Conservation (phyloP, 2,329 filamentous ascomycete genomes). For the Penicillium vulpinum region DNA sequence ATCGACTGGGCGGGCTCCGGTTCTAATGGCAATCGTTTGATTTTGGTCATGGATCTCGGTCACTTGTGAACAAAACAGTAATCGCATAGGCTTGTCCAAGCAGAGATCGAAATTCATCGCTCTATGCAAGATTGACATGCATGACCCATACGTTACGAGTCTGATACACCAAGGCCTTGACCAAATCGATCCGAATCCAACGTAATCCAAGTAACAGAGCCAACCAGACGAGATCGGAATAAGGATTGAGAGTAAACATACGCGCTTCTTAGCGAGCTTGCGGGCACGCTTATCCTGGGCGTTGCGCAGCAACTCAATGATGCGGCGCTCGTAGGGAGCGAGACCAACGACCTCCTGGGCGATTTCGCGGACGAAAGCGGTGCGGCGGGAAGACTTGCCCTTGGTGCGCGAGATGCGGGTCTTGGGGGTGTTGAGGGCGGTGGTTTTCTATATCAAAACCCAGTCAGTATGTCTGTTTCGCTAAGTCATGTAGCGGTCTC, state of each 20-base stretch:
- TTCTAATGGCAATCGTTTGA: not conserved
- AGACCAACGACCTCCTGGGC: slow-evolving; percentile 98
- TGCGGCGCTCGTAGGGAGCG: slow-evolving; percentile 94
- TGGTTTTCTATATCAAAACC: slow-evolving; percentile 70
- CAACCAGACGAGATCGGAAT: not conserved
- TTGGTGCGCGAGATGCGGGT: slow-evolving; percentile 81
- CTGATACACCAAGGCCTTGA: not conserved
- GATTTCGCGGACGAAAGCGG: slow-evolving; percentile 93
- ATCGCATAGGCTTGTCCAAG: not conserved
- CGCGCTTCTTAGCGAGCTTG: slow-evolving; percentile 99
- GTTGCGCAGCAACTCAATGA: slow-evolving; percentile 99
- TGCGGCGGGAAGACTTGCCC: slow-evolving; percentile 95
- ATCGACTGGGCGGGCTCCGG: not conserved
- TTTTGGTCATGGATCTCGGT: not conserved
- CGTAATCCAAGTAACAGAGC: not conserved
- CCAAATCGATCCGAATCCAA: not conserved
- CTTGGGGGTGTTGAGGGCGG: slow-evolving; percentile 70
- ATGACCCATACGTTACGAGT: slow-evolving; percentile 2
- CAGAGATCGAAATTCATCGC: not conserved
- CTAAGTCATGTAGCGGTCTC: not conserved
- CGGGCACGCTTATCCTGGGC: slow-evolving; percentile 98
- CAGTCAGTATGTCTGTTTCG: slow-evolving; percentile 42
- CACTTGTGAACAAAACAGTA: not conserved
- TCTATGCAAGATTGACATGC: not conserved
- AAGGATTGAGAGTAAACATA: slow-evolving; percentile 52